A percentile compares a stretch with the other conserved stretches of the same genome.
These are phyloP conservation scores for Nicotiana tomentosiformis DNA, from an alignment of 257 asterid genomes.

Conservation along the genomic window DNA sequence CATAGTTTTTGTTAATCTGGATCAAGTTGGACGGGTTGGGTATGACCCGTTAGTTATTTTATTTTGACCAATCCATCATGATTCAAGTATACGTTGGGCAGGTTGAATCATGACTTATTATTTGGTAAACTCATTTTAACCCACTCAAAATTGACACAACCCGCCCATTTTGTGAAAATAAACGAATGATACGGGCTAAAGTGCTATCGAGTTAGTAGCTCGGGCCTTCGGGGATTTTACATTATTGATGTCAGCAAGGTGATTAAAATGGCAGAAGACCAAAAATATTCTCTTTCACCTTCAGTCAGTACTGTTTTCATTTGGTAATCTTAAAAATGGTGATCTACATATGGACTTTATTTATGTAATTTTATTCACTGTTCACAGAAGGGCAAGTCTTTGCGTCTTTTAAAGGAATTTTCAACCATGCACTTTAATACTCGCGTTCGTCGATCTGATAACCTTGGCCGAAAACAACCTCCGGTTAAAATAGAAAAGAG, in stretches of 20 bases:
- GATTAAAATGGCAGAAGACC: background rate
- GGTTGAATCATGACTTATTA: too few relatives aligned
- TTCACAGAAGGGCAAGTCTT: slow-evolving; percentile 57
- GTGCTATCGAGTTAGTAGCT: background rate
- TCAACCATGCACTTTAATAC: slow-evolving; percentile 58
- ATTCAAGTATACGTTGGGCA: too few relatives aligned
- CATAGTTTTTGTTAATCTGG: too few relatives aligned
- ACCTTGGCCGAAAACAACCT: slow-evolving; percentile 33
- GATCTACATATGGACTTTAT: background rate
- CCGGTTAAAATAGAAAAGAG: slow-evolving; percentile 39
- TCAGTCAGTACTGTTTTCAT: too few relatives aligned
- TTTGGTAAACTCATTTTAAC: too few relatives aligned
- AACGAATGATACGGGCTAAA: too few relatives aligned
- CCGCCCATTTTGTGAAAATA: too few relatives aligned
- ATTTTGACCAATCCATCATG: too few relatives aligned
- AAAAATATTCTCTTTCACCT: background rate
- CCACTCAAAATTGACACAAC: too few relatives aligned
- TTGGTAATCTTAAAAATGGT: background rate
- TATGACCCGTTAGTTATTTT: too few relatives aligned
- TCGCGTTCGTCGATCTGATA: slow-evolving; percentile 35
- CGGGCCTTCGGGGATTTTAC: background rate
- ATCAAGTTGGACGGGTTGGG: too few relatives aligned
- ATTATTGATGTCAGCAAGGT: background rate
- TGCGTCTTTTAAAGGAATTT: slow-evolving; percentile 69
- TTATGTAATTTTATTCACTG: background rate